Conservation (phyloP, 495 filamentous ascomycete species). For the Ramalina intermedia region DNA sequence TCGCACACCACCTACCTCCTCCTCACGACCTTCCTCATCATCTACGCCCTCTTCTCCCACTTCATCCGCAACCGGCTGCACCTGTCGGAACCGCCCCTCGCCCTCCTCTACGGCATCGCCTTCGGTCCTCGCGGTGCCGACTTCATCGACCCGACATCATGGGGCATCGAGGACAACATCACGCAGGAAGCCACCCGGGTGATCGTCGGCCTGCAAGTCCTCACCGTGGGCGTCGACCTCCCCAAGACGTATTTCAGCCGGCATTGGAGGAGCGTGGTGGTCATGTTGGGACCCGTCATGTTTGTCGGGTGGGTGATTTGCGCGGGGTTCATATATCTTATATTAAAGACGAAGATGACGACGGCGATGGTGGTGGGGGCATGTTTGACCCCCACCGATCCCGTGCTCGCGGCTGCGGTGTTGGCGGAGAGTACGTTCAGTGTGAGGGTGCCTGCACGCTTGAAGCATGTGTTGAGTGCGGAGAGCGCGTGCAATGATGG, state of each 20-base stretch:
- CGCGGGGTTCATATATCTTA: slow-evolving; percentile 21
- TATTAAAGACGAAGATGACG: slow-evolving; percentile 23
- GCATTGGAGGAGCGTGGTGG: slow-evolving; percentile 28
- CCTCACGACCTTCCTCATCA: slow-evolving; percentile 29
- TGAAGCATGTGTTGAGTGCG: slow-evolving; percentile 31
- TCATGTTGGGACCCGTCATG: slow-evolving; percentile 38
- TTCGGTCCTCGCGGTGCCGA: slow-evolving; percentile 25
- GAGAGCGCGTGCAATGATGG: slow-evolving; percentile 39
- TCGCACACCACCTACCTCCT: slow-evolving; percentile 32
- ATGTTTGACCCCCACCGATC: slow-evolving; percentile 37
- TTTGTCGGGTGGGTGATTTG: slow-evolving; percentile 33
- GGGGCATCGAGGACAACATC: slow-evolving; percentile 29
- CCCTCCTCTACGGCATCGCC: slow-evolving; percentile 30
- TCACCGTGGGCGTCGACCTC: slow-evolving; percentile 32
- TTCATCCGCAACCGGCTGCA: slow-evolving; percentile 36
- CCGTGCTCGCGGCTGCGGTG: slow-evolving; percentile 32
- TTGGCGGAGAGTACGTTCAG: slow-evolving; percentile 31
- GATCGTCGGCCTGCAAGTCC: slow-evolving; percentile 33
- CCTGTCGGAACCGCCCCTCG: slow-evolving; percentile 37
- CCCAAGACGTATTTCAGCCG: slow-evolving; percentile 28
- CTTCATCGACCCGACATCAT: slow-evolving; percentile 23
- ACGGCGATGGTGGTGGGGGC: slow-evolving; percentile 32
- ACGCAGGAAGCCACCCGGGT: slow-evolving; percentile 32
- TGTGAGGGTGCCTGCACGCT: slow-evolving; percentile 26
- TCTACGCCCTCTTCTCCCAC: slow-evolving; percentile 31